Conservation (phyloP, 2,329 filamentous ascomycete species). For the Chaetomiaceae sp. region DNA sequence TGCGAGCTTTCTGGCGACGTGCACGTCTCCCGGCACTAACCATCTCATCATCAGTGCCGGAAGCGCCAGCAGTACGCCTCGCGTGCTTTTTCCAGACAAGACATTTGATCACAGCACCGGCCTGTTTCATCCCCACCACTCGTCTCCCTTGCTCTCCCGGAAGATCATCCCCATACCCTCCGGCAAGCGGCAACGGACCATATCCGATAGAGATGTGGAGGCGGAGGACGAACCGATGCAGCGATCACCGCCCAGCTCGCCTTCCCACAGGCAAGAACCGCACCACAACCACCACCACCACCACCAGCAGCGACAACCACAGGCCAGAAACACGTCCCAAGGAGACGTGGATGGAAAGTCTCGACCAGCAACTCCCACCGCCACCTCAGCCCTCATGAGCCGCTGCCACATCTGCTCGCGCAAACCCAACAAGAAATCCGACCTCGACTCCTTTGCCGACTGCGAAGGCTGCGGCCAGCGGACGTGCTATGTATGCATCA, state of each 20-base stretch:
- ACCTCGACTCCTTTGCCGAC: slow-evolving; percentile 61
- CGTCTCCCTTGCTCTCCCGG: slow-evolving; percentile 11
- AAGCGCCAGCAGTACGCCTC: slow-evolving; percentile 9
- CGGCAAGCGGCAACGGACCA: slow-evolving; percentile 21
- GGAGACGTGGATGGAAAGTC: background rate
- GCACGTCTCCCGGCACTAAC: slow-evolving; percentile 7
- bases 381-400: slow-evolving; percentile 12
- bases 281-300: background rate
- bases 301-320: background rate
- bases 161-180: slow-evolving; percentile 21
- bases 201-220: slow-evolving; percentile 9
- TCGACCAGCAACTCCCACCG: background rate
- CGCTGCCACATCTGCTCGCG: slow-evolving; percentile 63
- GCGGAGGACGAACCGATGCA: slow-evolving; percentile 15
- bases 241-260: slow-evolving; percentile 9
- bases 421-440: slow-evolving; percentile 58
- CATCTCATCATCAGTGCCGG: slow-evolving; percentile 2
- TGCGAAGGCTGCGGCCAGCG: slow-evolving; percentile 58
- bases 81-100: slow-evolving; percentile 10
- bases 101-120: slow-evolving; percentile 6
- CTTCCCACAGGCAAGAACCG: background rate
- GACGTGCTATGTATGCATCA: slow-evolving; percentile 65
- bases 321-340: background rate
- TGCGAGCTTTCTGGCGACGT: slow-evolving; percentile 11
- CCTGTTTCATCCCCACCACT: slow-evolving; percentile 10